Evolutionary conservation across 2,329 filamentous ascomycete species (phyloP).

Genomic region (Myrmaecium sp.): DNA sequence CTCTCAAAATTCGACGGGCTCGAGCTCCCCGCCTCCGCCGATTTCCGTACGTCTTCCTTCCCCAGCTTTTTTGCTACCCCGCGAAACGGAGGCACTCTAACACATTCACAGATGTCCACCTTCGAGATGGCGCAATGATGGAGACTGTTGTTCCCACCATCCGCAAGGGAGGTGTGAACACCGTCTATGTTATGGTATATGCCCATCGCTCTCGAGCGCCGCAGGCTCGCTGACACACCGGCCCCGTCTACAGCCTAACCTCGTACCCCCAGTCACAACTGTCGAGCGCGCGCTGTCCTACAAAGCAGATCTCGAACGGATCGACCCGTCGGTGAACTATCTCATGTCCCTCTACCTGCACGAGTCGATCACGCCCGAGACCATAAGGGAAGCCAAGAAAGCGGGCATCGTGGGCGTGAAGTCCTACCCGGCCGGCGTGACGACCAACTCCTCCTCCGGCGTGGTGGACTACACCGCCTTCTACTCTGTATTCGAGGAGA

Average conservation of each 20-base stretch:
- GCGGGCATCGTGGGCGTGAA: conserved; percentile 60
- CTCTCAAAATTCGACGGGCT: conserved; percentile 26
- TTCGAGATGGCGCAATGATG: conserved; percentile 35
- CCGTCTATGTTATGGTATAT: conserved; percentile 35
- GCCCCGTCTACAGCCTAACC: conserved; percentile 24
- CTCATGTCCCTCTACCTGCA: conserved; percentile 36
- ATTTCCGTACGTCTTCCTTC: conserved; percentile 29
- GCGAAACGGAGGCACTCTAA: background rate
- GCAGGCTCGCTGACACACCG: background rate
- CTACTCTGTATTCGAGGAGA: conserved; percentile 69
- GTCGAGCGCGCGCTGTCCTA: conserved; percentile 31
- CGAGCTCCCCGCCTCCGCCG: conserved; percentile 31
- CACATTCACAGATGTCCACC: conserved; percentile 32
- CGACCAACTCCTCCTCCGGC: conserved; percentile 42
- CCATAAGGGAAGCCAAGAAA: conserved; percentile 53
- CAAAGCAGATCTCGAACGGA: conserved; percentile 22
- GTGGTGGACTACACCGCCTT: conserved; percentile 54
- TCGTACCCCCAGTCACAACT: conserved; percentile 33
- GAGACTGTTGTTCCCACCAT: conserved; percentile 34
- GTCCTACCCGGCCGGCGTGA: conserved; percentile 40
- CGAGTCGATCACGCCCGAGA: conserved; percentile 29
- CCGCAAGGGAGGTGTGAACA: conserved; percentile 33
- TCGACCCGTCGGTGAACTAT: conserved; percentile 32
- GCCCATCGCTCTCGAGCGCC: background rate
- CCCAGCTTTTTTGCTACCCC: background rate